Conservation (phyloP, 257 asterid species). For the Gentiana macrophylla region DNA sequence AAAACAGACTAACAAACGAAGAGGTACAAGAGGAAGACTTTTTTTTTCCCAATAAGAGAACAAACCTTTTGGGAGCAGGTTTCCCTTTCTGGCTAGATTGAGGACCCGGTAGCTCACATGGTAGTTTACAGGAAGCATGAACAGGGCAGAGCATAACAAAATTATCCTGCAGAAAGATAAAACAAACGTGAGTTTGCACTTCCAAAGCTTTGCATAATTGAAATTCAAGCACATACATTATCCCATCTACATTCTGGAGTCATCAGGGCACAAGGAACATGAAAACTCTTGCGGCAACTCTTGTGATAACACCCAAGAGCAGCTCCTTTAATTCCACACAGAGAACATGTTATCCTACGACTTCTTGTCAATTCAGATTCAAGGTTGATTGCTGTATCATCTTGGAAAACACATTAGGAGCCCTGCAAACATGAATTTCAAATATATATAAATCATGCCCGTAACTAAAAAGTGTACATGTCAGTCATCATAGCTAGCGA, state of each 20-base stretch:
- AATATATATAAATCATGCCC: too few relatives aligned
- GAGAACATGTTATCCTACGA: constrained; percentile 57
- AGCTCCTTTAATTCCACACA: constrained; percentile 88
- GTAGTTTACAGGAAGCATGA: constrained; percentile 57
- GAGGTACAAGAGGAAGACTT: neutral
- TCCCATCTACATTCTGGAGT: constrained; percentile 90
- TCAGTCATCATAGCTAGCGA: neutral
- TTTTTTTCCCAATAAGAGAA: neutral
- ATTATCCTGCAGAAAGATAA: constrained; percentile 49
- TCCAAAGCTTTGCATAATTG: neutral
- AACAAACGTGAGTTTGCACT: constrained; percentile 3
- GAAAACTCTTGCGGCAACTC: constrained; percentile 87
- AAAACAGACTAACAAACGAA: neutral
- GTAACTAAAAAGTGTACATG: too few relatives aligned
- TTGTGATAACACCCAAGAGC: constrained; percentile 90
- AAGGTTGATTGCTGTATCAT: constrained; percentile 54
- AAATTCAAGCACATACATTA: constrained; percentile 30
- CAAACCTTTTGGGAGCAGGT: constrained; percentile 36
- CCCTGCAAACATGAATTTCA: constrained; percentile 48
- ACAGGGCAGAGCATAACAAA: constrained; percentile 83
- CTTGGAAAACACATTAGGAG: constrained; percentile 86
- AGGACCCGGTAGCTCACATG: constrained; percentile 37
- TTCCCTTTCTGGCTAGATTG: constrained; percentile 31
- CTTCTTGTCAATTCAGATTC: constrained; percentile 79
- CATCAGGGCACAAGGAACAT: constrained; percentile 84